Evolutionary conservation across 495 filamentous ascomycete species (phyloP).

Genomic region (Cenococcum geophilum): DNA sequence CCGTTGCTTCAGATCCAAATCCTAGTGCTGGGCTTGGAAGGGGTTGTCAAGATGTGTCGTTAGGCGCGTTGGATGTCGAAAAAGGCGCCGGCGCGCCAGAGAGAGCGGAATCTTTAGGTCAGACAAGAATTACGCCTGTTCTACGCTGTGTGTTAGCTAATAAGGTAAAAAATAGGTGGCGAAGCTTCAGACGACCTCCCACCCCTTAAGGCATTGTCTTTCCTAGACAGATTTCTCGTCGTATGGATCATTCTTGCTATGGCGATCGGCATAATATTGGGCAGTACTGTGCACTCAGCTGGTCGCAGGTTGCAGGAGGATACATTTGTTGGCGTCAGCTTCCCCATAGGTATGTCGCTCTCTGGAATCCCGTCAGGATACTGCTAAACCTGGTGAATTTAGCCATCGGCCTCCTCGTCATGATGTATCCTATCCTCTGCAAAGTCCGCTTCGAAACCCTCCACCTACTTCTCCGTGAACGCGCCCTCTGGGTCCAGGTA

Average conservation of each 20-base stretch:
- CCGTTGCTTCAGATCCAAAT: not conserved
- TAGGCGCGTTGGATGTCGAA: not conserved
- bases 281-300: slow-evolving; percentile 64
- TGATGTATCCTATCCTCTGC: slow-evolving; percentile 95
- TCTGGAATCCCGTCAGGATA: not conserved
- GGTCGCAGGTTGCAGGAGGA: slow-evolving; percentile 62
- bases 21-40: slow-evolving; percentile 1
- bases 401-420: slow-evolving; percentile 78
- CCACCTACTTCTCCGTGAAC: slow-evolving; percentile 57
- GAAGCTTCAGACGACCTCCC: slow-evolving; percentile 15
- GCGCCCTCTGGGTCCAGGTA: slow-evolving; percentile 71
- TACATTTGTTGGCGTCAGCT: slow-evolving; percentile 64
- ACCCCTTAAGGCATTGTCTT: slow-evolving; percentile 53
- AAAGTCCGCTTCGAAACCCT: slow-evolving; percentile 83
- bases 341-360: slow-evolving; percentile 65
- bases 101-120: not conserved
- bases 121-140: not conserved
- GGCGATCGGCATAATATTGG: slow-evolving; percentile 69
- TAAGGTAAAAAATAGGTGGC: not conserved
- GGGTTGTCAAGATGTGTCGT: not conserved
- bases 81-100: not conserved
- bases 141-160: not conserved
- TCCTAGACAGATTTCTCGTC: slow-evolving; percentile 70
- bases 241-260: slow-evolving; percentile 86
- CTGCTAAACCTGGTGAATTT: not conserved